Evolutionary conservation across 768 basidiomycete genomes (phyloP), one percentile per base, ranked within the genome.

Genomic region (Candolleomyces efflorescens): DNA sequence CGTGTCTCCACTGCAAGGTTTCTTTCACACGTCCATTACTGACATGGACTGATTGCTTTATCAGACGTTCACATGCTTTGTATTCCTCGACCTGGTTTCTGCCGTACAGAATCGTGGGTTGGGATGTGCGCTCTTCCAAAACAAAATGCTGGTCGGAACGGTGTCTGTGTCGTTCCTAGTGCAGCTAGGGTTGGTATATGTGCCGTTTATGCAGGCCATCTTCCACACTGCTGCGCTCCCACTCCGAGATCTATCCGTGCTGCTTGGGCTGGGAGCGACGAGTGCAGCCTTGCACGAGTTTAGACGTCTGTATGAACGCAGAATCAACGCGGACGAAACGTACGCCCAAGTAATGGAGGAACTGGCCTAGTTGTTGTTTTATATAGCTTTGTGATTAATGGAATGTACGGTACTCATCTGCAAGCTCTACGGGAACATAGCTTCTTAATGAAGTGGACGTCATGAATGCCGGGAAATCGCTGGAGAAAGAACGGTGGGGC

Each of bases 61-160:
- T 27, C 71, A 97, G 96, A 97, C 96, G 23, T 98, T 98, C 72
- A 90, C 94, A 17, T 89, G 87, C 68, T 98, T 98, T 73, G 96
- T 98, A 58, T 92, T 98, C 78, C 87, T 98, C 60, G 96, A 98
- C 72, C 84, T 98, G 45, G 90, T 94, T 10, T 98, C 94, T 39
- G 96, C 96, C 1, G 72, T 97, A 32, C 95, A 98, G 70, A 96
- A 92, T 71, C 91, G 96, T 54, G 94, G 94, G 11, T 82, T 98
- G 15, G 86, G 87, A 44, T 96, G 94, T 64, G 87, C 85, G 5
- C 67, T 98, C 27, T 75, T 84, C 57, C 87, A 88, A 67, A 98
- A 98, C 78, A 82, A 81, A 65, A 95, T 98, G 92, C 79, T 98
- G 58, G 73, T 96, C 60, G 78, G 85, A 61, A 98, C 96, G 0